Conservation (phyloP, 2,329 filamentous ascomycete genomes). For the Botryotinia convoluta region DNA sequence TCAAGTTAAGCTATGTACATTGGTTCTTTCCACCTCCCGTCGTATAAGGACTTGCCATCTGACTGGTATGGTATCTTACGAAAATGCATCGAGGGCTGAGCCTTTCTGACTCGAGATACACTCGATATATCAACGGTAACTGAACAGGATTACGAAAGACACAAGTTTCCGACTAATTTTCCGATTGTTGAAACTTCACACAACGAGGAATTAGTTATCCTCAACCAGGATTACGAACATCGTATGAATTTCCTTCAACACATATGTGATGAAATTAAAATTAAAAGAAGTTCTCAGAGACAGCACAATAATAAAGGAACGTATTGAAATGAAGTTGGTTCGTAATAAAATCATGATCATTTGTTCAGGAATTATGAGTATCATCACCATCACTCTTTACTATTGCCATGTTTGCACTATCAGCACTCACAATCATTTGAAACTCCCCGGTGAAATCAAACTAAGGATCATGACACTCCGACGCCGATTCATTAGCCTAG, state of each 20-base stretch:
- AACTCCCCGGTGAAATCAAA: neutral
- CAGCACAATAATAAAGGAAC: neutral
- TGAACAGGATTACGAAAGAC: neutral
- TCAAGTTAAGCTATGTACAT: neutral
- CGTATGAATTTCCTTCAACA: neutral
- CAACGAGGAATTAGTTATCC: neutral
- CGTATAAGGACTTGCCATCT: neutral
- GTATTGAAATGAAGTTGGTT: too few relatives aligned
- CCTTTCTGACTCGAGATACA: neutral
- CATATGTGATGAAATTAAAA: neutral
- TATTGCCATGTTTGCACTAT: neutral
- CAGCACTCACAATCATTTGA: neutral
- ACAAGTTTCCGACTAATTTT: neutral
- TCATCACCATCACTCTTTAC: neutral
- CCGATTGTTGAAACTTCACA: neutral
- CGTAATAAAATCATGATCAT: neutral
- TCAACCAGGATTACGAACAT: neutral
- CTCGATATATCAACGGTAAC: neutral
- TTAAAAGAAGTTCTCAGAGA: fast-evolving
- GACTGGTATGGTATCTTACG: neutral
- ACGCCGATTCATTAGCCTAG: neutral
- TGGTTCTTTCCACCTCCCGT: neutral
- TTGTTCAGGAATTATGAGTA: neutral
- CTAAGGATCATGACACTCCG: neutral
- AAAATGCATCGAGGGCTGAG: neutral